Evolutionary conservation across 805 yeast species (phyloP).

Genomic region (Cyberlindnera galapagoensis): DNA sequence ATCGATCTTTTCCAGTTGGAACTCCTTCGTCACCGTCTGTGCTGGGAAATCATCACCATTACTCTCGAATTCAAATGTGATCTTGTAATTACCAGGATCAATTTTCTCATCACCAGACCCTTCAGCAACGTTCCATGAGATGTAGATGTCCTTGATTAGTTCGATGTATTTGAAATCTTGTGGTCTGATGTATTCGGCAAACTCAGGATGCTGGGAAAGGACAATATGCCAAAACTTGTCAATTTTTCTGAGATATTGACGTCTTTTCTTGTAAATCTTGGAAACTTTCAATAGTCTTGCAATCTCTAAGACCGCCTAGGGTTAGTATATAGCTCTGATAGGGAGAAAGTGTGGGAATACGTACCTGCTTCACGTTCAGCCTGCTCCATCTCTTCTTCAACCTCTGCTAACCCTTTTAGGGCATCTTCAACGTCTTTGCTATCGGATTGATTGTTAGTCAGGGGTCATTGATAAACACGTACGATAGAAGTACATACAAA

Average conservation of each 20-base stretch:
- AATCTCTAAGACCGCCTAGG: conserved; percentile 26
- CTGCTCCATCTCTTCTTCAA: conserved; percentile 51
- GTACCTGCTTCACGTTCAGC: conserved; percentile 53
- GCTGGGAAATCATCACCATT: conserved; percentile 39
- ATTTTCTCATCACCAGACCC: conserved; percentile 26
- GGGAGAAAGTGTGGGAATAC: too few relatives aligned
- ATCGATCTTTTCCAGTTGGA: conserved; percentile 33
- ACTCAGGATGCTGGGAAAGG: conserved; percentile 75
- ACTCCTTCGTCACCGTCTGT: conserved; percentile 56
- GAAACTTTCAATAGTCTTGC: conserved; percentile 46
- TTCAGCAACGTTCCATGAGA: conserved; percentile 39
- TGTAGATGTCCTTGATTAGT: conserved; percentile 52
- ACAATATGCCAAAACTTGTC: conserved; percentile 88
- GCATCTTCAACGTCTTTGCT: conserved; percentile 29
- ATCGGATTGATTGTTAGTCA: too few relatives aligned
- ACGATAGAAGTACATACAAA: too few relatives aligned
- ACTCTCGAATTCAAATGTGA: conserved; percentile 52
- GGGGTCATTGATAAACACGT: too few relatives aligned
- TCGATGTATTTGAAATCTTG: conserved; percentile 78
- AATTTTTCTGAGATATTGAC: conserved; percentile 42
- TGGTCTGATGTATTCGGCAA: conserved; percentile 69
- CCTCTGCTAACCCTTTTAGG: conserved; percentile 43
- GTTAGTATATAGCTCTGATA: neutral
- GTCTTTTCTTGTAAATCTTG: conserved; percentile 52
- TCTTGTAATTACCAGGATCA: conserved; percentile 49